Evolutionary conservation across 768 basidiomycete species (phyloP).

Genomic region (Piloderma croceum): DNA sequence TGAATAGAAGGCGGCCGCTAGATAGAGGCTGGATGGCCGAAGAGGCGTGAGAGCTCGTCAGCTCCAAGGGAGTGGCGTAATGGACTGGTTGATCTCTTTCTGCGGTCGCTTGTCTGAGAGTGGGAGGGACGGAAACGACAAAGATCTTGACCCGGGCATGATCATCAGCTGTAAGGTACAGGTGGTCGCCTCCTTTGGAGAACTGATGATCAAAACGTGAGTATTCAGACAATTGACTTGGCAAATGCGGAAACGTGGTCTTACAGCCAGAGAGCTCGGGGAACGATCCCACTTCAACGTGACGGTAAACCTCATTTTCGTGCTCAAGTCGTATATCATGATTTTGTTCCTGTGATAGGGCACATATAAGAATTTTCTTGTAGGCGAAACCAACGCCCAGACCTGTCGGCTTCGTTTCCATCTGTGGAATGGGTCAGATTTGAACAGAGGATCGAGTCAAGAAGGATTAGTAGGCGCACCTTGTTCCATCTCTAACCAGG

Average conservation of each 20-base stretch:
- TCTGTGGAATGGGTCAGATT: too few relatives aligned
- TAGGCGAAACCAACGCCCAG: slow-evolving; percentile 4
- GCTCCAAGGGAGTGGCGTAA: slow-evolving; percentile 47
- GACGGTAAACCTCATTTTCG: slow-evolving; percentile 62
- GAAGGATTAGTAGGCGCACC: too few relatives aligned
- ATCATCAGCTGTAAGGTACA: slow-evolving; percentile 77
- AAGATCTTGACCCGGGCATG: slow-evolving; percentile 73
- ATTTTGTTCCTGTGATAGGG: slow-evolving; percentile 53
- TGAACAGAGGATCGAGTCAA: too few relatives aligned
- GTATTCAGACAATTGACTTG: background rate
- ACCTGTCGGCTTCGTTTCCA: slow-evolving; percentile 87
- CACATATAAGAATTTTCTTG: background rate
- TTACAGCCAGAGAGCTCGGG: slow-evolving; percentile 53
- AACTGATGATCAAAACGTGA: slow-evolving; percentile 53
- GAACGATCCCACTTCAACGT: slow-evolving; percentile 87
- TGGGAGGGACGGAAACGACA: slow-evolving; percentile 58
- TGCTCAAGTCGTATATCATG: slow-evolving; percentile 69
- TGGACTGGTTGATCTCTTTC: slow-evolving; percentile 39
- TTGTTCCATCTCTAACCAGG: slow-evolving; percentile 84
- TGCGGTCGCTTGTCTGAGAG: slow-evolving; percentile 48
- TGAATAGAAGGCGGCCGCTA: slow-evolving; percentile 60
- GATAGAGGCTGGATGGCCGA: slow-evolving; percentile 59
- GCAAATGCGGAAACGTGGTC: slow-evolving; percentile 19
- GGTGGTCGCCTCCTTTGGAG: slow-evolving; percentile 58
- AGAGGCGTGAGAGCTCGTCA: slow-evolving; percentile 55